Evolutionary conservation across 805 yeast genomes (phyloP).

Genomic region (Metschnikowia drakensbergensis): DNA sequence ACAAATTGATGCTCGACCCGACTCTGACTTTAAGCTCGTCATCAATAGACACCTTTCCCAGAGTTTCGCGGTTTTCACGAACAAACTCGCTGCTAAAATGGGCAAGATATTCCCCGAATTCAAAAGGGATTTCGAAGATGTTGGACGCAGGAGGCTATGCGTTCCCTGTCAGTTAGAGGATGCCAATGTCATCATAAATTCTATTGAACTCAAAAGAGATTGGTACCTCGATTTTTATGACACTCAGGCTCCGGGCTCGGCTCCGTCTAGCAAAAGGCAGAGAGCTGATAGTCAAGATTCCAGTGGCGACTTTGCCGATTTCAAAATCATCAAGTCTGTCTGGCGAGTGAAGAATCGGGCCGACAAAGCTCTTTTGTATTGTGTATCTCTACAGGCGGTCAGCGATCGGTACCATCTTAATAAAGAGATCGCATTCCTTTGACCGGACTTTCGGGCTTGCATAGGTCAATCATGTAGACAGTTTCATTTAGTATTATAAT

Average conservation of each 20-base stretch:
- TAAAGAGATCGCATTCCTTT: constrained; percentile 19
- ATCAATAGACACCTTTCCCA: constrained; percentile 26
- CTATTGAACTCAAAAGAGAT: constrained; percentile 28
- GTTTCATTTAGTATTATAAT: not conserved
- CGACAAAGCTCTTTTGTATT: constrained; percentile 23
- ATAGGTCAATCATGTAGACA: too few species aligned
- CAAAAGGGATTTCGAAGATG: constrained; percentile 18
- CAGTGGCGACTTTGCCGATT: constrained; percentile 40
- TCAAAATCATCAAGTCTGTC: constrained; percentile 39
- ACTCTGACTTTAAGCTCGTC: constrained; percentile 31
- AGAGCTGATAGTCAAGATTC: constrained; percentile 4
- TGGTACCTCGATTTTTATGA: constrained; percentile 33
- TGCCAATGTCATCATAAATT: constrained; percentile 32
- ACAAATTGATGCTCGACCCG: constrained; percentile 26
- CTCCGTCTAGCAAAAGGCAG: constrained; percentile 4
- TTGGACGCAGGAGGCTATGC: constrained; percentile 18
- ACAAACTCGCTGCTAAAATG: constrained; percentile 23
- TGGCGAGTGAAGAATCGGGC: constrained; percentile 37
- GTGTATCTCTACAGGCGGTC: constrained; percentile 28
- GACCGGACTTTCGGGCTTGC: not conserved
- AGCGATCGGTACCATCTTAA: constrained; percentile 23
- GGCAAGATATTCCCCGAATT: constrained; percentile 23
- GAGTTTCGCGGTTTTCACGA: constrained; percentile 25
- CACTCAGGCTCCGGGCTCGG: constrained; percentile 1
- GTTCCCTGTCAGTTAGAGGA: constrained; percentile 26